Evolutionary conservation across 1,284 basidiomycete genomes (phyloP), one percentile per base, ranked within the genome.

Genomic region (Ceraceosorus guamensis): DNA sequence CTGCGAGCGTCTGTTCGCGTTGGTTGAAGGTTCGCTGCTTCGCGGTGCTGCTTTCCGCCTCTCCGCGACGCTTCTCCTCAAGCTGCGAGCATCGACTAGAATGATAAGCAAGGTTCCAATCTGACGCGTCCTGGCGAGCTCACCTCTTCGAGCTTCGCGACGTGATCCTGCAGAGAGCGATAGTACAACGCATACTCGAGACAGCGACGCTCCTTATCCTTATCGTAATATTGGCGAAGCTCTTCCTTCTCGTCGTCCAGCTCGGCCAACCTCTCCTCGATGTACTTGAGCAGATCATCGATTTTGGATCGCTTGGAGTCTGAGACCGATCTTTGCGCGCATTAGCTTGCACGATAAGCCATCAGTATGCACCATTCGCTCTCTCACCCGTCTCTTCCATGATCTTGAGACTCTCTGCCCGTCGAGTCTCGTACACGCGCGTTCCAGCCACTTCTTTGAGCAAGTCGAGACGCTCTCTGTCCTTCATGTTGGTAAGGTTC

Each of bases 361-460:
- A 8, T 41, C 37, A 8, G 37, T 8, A 8, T 41, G 37, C 37
- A 41, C 8, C 37, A n/a, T n/a, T n/a, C n/a, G 37, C 37, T n/a
- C n/a, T 8, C 66, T 46, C 32, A 79, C 79, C 77, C n/a, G 95
- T 98, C 73, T 97, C 92, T 45, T 89, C 83, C 88, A 98, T 95
- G 76, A 98, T 93, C 55, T 89, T 87, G 33, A 93, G 81, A 10
- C 90, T 93, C 76, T 98, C 93, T 0, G 87, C 71, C 11, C 95
- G 84, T 51, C 93, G 86, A 72, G 95, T 88, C 77, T 98, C 95
- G 76, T 99, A 99, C 1, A 98, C 91, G 69, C 95, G 90, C 0
- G 95, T 98, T 1, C 95, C 95, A 0, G 95, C 95, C 0, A 99
- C 93, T 77, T 99, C 95, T 74, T 99, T 98, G 50, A 99, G 81